Percentiles rank a stretch among this genome's conserved stretches.
These are phyloP conservation scores for Claviceps sp. DNA, from an alignment of 2,329 filamentous ascomycete species.

Conservation along the genomic window DNA sequence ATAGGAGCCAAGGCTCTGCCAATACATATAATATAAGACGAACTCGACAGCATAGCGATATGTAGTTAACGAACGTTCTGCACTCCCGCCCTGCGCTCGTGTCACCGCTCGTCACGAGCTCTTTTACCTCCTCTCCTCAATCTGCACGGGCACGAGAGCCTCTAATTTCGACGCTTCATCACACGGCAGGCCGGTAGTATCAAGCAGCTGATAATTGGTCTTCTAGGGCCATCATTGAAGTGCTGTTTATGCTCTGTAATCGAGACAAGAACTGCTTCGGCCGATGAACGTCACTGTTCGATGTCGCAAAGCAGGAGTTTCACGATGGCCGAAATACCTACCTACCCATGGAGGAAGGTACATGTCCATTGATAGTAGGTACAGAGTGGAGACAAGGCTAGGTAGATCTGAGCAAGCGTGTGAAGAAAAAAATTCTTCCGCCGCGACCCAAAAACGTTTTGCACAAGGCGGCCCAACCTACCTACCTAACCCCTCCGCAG, in stretches of 20 bases:
- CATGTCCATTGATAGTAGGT: conserved; percentile 17
- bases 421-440: conserved; percentile 13
- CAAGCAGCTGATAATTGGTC: too few species aligned
- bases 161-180: too few species aligned
- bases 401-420: background rate
- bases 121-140: background rate
- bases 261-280: background rate
- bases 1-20: too few species aligned
- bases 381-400: conserved; percentile 7
- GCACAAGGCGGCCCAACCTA: conserved; percentile 5
- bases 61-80: background rate
- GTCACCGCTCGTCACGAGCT: background rate
- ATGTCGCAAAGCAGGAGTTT: background rate
- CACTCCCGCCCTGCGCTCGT: background rate
- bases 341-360: conserved; percentile 8
- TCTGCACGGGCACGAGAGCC: background rate
- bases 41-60: background rate
- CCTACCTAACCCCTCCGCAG: conserved; percentile 16
- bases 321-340: too few species aligned
- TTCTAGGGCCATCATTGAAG: too few species aligned
- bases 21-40: too few species aligned
- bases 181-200: too few species aligned
- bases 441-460: conserved; percentile 6
- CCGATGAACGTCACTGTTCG: background rate
- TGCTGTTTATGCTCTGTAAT: background rate